Conservation (phyloP, 768 basidiomycete genomes). For the Boletus subparvulus region DNA sequence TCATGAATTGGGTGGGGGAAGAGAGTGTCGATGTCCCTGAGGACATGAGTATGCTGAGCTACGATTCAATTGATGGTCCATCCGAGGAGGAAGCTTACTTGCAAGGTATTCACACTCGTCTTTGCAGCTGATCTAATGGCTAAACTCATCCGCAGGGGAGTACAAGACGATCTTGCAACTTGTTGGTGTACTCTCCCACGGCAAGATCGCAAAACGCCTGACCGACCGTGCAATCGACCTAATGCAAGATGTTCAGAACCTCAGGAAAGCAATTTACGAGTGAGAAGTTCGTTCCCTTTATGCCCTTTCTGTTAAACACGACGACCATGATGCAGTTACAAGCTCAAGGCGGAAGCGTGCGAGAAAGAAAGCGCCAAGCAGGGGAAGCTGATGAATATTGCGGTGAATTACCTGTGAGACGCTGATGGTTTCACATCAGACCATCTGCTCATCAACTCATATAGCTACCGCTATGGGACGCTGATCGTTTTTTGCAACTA, state of each 20-base stretch:
- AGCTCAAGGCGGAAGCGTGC: slow-evolving; percentile 82
- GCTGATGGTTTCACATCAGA: slow-evolving; percentile 16
- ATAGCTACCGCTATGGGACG: slow-evolving; percentile 83
- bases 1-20: slow-evolving; percentile 55
- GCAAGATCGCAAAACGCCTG: slow-evolving; percentile 88
- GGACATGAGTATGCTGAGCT: slow-evolving; percentile 42
- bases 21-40: slow-evolving; percentile 39
- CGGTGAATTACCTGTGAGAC: slow-evolving; percentile 83
- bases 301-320: slow-evolving; percentile 1
- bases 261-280: slow-evolving; percentile 94
- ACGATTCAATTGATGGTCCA: slow-evolving; percentile 75
- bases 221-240: slow-evolving; percentile 87
- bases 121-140: neutral
- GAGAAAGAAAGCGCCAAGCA: slow-evolving; percentile 79
- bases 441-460: slow-evolving; percentile 5
- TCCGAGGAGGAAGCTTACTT: slow-evolving; percentile 89
- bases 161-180: slow-evolving; percentile 97
- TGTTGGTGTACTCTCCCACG: slow-evolving; percentile 86
- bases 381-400: slow-evolving; percentile 67
- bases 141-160: slow-evolving; percentile 59
- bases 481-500: slow-evolving; percentile 96
- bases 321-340: slow-evolving; percentile 58
- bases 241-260: slow-evolving; percentile 96
- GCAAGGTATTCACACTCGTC: slow-evolving; percentile 52
- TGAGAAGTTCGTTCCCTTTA: slow-evolving; percentile 40